Conservation (phyloP, 139 green algal genomes). For the Picochlorum sp. region DNA sequence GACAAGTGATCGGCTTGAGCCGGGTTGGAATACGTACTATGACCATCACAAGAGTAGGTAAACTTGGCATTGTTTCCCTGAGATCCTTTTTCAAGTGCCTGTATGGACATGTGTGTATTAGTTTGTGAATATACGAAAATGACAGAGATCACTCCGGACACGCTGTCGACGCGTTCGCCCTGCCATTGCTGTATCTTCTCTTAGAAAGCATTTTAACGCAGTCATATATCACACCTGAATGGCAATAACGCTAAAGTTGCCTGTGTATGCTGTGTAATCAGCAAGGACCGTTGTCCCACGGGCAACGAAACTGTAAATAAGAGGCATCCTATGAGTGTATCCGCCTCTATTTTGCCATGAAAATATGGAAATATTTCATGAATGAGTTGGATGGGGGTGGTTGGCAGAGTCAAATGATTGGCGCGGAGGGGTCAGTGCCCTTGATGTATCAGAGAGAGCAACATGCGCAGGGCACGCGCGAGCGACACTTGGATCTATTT, state of each 20-base stretch:
- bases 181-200: neutral
- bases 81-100: slow-evolving; percentile 43
- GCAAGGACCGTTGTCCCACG: slow-evolving; percentile 65
- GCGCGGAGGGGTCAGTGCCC: too few species aligned
- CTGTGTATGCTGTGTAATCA: slow-evolving; percentile 81
- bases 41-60: slow-evolving; percentile 47
- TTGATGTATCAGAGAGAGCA: too few species aligned
- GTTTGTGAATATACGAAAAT: neutral
- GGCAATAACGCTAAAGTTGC: slow-evolving; percentile 88
- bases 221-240: slow-evolving; percentile 45
- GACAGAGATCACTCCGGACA: neutral
- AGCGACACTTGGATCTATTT: too few species aligned
- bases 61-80: slow-evolving; percentile 47
- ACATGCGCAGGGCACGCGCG: too few species aligned
- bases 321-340: slow-evolving; percentile 40
- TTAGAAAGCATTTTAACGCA: slow-evolving; percentile 54
- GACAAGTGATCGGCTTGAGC: neutral
- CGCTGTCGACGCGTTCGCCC: neutral
- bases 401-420: too few species aligned
- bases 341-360: too few species aligned
- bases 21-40: slow-evolving; percentile 18
- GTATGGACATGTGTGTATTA: neutral
- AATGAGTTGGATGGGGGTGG: too few species aligned
- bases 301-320: slow-evolving; percentile 78
- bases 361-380: too few species aligned